Evolutionary conservation across 768 basidiomycete genomes (phyloP), one percentile per base, ranked within the genome.

Genomic region (Pleurotus sapidus): DNA sequence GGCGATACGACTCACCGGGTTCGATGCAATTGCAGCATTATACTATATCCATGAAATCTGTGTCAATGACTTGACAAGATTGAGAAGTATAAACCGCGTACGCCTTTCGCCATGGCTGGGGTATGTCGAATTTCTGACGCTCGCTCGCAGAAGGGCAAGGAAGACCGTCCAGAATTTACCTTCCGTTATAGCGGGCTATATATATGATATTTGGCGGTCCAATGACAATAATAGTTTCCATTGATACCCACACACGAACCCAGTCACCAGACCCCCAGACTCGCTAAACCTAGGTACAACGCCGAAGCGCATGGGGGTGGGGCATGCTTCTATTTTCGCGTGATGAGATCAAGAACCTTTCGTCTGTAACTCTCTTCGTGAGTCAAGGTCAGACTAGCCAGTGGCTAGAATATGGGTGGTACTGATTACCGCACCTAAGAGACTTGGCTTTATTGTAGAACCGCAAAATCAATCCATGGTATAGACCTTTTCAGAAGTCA

Each of bases 1-100:
- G 5, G 27, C 48, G 3, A 17, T 5, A 6, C 9, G 34, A 63
- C 64, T 27, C 62, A 84, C 82, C n/a, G 84, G 83, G 68, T 85
- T 84, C 20, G 75, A 70, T 47, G 83, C 83, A 60, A 85, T 84
- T 54, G 75, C 71, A 48, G 81, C 74, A 55, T 66, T 84, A 63
- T 85, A 85, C 82, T 84, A 51, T 1, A 38, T 11, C 30, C 24
- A 27, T 1, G 39, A 27, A 15, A 4, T 43, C 55, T 18, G 2
- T 1, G 15, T 53, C 20, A 53, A 23, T 23, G 3, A 15, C 9
- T n/a, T 2, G 12, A 0, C 38, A 24, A 37, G 3, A 40, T 14
- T 5, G 4, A 9, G 17, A 15, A 25, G 18, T 37, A 59, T 27
- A n/a, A 27, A 37, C 24, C n/a, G 42, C 46, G 37, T 37, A 54